Evolutionary conservation across 148 eudicot species (phyloP).

Genomic region (Rhododendron williamsianum): DNA sequence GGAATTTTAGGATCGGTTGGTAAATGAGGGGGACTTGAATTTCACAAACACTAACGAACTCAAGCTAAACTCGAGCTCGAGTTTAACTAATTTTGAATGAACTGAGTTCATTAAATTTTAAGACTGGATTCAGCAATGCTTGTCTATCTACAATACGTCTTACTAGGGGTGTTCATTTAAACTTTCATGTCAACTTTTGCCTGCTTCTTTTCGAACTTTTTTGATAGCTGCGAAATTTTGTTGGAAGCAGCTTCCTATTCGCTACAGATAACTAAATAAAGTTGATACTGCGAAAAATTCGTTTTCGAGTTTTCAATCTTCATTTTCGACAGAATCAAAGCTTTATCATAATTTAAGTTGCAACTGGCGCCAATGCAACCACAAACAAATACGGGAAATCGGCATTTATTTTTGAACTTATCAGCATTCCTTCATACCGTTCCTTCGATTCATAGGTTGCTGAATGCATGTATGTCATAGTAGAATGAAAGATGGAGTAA

Average conservation of each 20-base stretch:
- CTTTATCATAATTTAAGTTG: neutral
- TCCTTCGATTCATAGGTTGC: neutral
- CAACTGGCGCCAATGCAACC: neutral
- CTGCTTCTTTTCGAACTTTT: neutral
- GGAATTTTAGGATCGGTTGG: neutral
- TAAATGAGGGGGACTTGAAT: neutral
- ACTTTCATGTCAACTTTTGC: neutral
- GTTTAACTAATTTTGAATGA: neutral
- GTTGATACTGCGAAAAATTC: too few species aligned
- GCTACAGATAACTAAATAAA: too few species aligned
- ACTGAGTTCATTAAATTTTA: too few species aligned
- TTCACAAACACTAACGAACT: neutral
- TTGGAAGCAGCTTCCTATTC: too few species aligned
- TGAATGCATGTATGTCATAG: neutral
- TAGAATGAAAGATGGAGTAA: neutral
- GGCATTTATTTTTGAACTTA: neutral
- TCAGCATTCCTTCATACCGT: neutral
- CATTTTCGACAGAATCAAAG: too few species aligned
- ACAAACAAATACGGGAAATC: neutral
- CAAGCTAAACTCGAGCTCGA: neutral
- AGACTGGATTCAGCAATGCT: too few species aligned
- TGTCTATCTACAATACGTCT: too few species aligned
- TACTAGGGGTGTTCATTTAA: neutral
- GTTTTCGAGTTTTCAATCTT: too few species aligned
- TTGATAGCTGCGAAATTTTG: too few species aligned